Conservation (phyloP, 768 basidiomycete species). For the Podaxis mareebaensis region DNA sequence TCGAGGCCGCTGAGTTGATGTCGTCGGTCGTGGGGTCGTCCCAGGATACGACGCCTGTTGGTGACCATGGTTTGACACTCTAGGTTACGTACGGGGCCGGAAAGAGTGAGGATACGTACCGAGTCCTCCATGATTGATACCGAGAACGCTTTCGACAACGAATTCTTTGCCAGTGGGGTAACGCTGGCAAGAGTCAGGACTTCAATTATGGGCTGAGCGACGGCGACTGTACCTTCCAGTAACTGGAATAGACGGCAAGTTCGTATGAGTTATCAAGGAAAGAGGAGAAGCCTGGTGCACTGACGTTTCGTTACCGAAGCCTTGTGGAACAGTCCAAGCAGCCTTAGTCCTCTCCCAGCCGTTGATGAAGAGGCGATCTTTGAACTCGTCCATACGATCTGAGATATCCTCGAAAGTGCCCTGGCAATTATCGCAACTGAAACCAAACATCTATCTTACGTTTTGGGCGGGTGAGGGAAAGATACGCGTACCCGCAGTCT, state of each 20-base stretch:
- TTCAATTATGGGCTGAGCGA: neutral
- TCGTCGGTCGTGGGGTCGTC: slow-evolving; percentile 51
- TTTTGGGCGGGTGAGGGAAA: neutral
- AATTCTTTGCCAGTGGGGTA: slow-evolving; percentile 71
- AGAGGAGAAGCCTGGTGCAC: slow-evolving; percentile 16
- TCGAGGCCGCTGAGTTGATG: slow-evolving; percentile 54
- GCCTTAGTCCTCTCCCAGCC: slow-evolving; percentile 71
- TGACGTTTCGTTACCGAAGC: slow-evolving; percentile 63
- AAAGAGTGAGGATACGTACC: slow-evolving; percentile 33
- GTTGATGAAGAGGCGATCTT: slow-evolving; percentile 54
- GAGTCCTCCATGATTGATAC: slow-evolving; percentile 69
- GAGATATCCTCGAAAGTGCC: slow-evolving; percentile 74
- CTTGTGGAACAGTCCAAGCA: slow-evolving; percentile 82
- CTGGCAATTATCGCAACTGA: slow-evolving; percentile 59
- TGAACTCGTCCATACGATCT: slow-evolving; percentile 65
- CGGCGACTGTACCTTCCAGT: slow-evolving; percentile 46
- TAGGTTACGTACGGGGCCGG: neutral
- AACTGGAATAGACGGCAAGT: slow-evolving; percentile 26
- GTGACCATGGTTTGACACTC: neutral
- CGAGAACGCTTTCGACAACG: slow-evolving; percentile 62
- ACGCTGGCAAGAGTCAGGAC: slow-evolving; percentile 26
- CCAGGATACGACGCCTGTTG: slow-evolving; percentile 50
- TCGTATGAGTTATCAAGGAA: neutral
- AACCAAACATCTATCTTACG: neutral
- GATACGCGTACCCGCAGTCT: slow-evolving; percentile 64